Evolutionary conservation across 1,284 basidiomycete species (phyloP), one percentile per base, ranked within the genome.

Genomic region (Termitomyces sp.): DNA sequence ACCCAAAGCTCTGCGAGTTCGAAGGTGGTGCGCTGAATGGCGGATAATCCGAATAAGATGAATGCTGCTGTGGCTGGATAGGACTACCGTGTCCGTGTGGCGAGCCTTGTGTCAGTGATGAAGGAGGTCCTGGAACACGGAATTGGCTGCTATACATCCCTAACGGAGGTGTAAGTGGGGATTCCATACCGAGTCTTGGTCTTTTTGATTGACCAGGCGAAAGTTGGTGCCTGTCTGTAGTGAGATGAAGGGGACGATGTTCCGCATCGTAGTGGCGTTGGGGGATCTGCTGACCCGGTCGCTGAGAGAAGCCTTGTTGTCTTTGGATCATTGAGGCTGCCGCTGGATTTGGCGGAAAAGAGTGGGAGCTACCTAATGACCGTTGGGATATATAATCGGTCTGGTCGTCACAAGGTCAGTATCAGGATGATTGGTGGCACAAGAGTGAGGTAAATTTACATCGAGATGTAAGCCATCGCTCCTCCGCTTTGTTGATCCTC

Each of bases 211-310:
- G 49, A 28, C 24, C 19, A 11, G 49, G 33, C 4, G 49, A 42
- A 2, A 39, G 11, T 18, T 51, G 44, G 13, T 50, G 52, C n/a
- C 47, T 49, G 3, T 52, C 53, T 13, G 33, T 10, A 8, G 43
- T 33, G 21, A 42, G 19, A 18, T 52, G 50, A 19, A 38, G 42
- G 4, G 24, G 49, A 39, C 38, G 53, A 5, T 46, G 30, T 14
- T 55, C 50, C 21, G 31, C 46, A 14, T 56, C 54, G 24, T 52
- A 49, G 24, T 53, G 54, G 18, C 39, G 54, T n/a, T 46, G 54
- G 11, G 24, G 28, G 10, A 45, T 30, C 5, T 45, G 34, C 16
- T 45, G 43, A 13, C 44, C 18, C 11, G 26, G 28, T 34, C 52
- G 48, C 11, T 40, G 52, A 6, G 52, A 4, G 19, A 51, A 49